phyloP scores from a whole-genome alignment of 2,329 filamentous ascomycete genomes.

The Didymella keratinophila region DNA sequence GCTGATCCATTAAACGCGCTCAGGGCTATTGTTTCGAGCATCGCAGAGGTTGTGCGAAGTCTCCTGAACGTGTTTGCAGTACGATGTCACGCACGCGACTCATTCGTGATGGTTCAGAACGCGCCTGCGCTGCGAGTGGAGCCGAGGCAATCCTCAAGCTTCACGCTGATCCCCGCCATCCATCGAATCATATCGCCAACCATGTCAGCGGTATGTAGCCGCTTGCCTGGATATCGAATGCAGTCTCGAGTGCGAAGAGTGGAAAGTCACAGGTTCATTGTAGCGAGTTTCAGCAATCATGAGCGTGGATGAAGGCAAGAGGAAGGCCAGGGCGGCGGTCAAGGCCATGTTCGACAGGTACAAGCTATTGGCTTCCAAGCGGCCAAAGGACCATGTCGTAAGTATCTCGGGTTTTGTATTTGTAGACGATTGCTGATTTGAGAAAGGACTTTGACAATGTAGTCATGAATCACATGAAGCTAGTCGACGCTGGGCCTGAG shows the following conservation, averaged over 20 bases:
- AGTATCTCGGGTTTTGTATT: constrained; percentile 3
- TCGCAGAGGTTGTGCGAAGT: not conserved
- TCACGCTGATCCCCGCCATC: constrained; percentile 12
- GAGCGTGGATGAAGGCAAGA: constrained; percentile 35
- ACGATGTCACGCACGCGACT: constrained; percentile 18
- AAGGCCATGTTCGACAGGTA: constrained; percentile 51
- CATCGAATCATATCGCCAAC: constrained; percentile 15
- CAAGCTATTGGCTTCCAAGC: constrained; percentile 40
- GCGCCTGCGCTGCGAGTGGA: constrained; percentile 6
- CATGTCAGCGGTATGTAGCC: constrained; percentile 16
- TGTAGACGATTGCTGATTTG: constrained; percentile 2
- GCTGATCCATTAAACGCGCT: not conserved
- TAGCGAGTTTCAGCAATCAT: constrained; percentile 23
- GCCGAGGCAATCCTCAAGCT: constrained; percentile 27
- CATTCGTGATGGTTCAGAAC: constrained; percentile 2
- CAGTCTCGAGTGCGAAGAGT: constrained; percentile 10
- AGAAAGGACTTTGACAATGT: constrained; percentile 48
- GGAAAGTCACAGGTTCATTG: not conserved
- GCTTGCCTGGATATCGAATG: constrained; percentile 6
- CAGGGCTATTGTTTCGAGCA: constrained; percentile 21
- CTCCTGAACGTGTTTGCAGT: not conserved
- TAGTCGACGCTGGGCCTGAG: constrained; percentile 48
- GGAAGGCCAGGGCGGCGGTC: constrained; percentile 48
- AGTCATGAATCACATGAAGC: constrained; percentile 49
- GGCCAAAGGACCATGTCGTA: constrained; percentile 46